These are phyloP conservation scores for Striga hermonthica DNA, from an alignment of 305 asterid species.

Conservation along the genomic window DNA sequence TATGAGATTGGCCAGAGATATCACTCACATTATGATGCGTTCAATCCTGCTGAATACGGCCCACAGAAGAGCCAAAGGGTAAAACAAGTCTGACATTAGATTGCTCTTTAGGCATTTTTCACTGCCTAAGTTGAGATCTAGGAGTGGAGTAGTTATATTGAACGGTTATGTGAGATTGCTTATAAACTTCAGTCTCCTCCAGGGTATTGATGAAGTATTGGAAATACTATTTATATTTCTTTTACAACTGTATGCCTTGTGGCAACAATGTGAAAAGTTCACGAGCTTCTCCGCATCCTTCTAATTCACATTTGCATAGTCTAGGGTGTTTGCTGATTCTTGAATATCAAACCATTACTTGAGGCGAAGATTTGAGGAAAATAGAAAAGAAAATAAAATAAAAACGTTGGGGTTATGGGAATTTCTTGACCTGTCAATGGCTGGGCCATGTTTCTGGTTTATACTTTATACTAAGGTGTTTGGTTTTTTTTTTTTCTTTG, in stretches of 20 bases:
- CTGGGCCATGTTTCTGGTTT: conserved; percentile 21
- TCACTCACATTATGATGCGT: conserved; percentile 86
- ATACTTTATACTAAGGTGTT: neutral
- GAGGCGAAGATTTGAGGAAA: conserved; percentile 5
- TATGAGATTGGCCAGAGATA: conserved; percentile 90
- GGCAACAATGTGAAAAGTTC: too few relatives aligned
- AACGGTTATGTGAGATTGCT: conserved; percentile 6
- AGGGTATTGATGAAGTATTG: conserved; percentile 17
- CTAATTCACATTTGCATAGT: neutral
- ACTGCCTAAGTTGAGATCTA: conserved; percentile 6
- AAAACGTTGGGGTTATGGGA: too few relatives aligned
- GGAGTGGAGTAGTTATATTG: conserved; percentile 1
- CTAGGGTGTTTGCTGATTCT: neutral
- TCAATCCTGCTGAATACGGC: conserved; percentile 85
- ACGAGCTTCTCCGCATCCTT: too few relatives aligned
- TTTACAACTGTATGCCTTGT: neutral
- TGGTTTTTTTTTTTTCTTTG: neutral
- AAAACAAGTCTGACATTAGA: conserved; percentile 26
- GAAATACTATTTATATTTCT: conserved; percentile 7
- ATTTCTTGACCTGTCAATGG: conserved; percentile 4
- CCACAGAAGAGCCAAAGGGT: conserved; percentile 97
- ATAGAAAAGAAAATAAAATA: too few relatives aligned
- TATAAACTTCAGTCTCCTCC: conserved; percentile 13
- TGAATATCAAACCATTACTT: neutral
- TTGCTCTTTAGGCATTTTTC: conserved; percentile 25